phyloP scores from a whole-genome alignment of 306 rosid genomes.

The Lupinus albus region DNA sequence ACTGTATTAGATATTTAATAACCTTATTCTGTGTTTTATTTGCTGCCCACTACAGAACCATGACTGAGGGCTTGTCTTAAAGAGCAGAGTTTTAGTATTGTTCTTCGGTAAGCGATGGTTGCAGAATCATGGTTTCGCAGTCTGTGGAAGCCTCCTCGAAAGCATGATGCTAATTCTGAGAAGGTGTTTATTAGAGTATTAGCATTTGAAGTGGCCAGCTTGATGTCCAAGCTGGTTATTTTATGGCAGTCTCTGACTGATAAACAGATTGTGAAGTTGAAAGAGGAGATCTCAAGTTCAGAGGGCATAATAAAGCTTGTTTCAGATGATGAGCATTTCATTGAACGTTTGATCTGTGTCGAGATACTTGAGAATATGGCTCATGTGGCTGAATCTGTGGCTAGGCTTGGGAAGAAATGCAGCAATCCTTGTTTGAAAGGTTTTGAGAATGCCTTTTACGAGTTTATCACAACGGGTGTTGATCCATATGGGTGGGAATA shows the following conservation, averaged over 20 bases:
- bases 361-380: slow-evolving; percentile 78
- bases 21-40: slow-evolving; percentile 32
- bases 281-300: slow-evolving; percentile 72
- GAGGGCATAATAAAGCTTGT: slow-evolving; percentile 78
- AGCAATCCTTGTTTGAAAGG: slow-evolving; percentile 68
- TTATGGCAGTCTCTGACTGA: slow-evolving; percentile 78
- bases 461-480: slow-evolving; percentile 50
- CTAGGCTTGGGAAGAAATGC: slow-evolving; percentile 91
- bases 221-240: slow-evolving; percentile 88
- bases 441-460: slow-evolving; percentile 64
- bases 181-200: slow-evolving; percentile 72
- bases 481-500: slow-evolving; percentile 84
- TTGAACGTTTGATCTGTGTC: slow-evolving; percentile 66
- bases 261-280: slow-evolving; percentile 62
- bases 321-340: slow-evolving; percentile 70
- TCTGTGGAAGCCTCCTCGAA: slow-evolving; percentile 83
- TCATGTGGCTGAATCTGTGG: slow-evolving; percentile 82
- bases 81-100: slow-evolving; percentile 21
- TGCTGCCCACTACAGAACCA: slow-evolving; percentile 34
- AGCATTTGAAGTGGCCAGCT: slow-evolving; percentile 88
- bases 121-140: slow-evolving; percentile 84
- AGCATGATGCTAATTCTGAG: slow-evolving; percentile 60
- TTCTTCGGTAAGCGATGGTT: slow-evolving; percentile 43
- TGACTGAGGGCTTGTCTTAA: slow-evolving; percentile 31
- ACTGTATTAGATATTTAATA: slow-evolving; percentile 11